Conservation (phyloP, 192 early-diverging fungal species). For the Coemansia sp. region DNA sequence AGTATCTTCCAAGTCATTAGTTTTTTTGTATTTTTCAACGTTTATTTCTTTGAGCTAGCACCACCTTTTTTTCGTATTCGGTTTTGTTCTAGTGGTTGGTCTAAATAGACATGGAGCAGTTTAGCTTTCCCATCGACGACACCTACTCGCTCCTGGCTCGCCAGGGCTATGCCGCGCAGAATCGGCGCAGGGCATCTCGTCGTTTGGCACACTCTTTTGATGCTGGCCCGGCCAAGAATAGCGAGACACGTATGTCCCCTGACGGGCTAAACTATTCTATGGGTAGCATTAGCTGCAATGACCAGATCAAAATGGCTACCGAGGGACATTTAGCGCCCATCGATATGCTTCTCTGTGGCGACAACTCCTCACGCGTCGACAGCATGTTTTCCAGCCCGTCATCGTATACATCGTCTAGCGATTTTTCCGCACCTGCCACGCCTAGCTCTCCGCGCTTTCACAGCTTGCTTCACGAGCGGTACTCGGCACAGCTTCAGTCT, state of each 20-base stretch:
- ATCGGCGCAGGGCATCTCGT: slow-evolving; percentile 15
- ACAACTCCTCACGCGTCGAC: background rate
- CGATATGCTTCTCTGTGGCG: slow-evolving; percentile 8
- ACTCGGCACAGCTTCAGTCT: slow-evolving; percentile 9
- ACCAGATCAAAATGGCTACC: background rate
- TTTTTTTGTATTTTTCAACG: background rate
- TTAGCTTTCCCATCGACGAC: slow-evolving; percentile 19
- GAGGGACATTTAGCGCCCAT: background rate
- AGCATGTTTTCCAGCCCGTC: background rate
- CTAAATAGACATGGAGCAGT: slow-evolving; percentile 19
- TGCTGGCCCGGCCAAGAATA: background rate
- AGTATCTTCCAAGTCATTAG: background rate
- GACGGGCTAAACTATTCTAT: background rate
- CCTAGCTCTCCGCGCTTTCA: slow-evolving; percentile 15
- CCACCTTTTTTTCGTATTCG: background rate
- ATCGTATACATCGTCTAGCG: slow-evolving; percentile 19
- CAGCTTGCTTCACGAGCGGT: slow-evolving; percentile 25
- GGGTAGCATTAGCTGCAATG: background rate
- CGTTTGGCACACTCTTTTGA: background rate
- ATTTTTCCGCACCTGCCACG: background rate
- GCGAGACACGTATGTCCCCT: background rate
- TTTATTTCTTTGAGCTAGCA: background rate
- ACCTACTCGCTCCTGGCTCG: slow-evolving; percentile 32
- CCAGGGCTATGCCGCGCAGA: slow-evolving; percentile 41
- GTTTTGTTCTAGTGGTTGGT: background rate